Evolutionary conservation across 108 stramenopile species (phyloP), one percentile per base, ranked within the genome.

Genomic region (Cylindrotheca fusiformis): DNA sequence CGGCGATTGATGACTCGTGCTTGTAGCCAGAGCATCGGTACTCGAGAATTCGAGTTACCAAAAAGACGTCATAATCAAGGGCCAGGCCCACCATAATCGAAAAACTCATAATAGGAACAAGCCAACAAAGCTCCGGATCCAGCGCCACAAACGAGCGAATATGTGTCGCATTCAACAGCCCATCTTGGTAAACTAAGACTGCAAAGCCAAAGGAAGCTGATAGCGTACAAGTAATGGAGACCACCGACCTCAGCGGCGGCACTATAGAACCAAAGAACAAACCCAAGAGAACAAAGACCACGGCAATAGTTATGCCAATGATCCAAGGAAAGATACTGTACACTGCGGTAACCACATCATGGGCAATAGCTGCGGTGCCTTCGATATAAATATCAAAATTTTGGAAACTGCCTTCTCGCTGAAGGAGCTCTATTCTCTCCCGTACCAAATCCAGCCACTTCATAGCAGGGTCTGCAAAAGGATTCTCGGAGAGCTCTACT

Each of bases 51-150:
- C 81, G 54, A 20, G 49, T 56, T 20, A 82, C 56, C 32, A 77
- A 52, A 41, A 82, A 76, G 23, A 74, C 55, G 61, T 82, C 77
- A 45, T 82, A 78, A 58, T 80, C 79, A 29, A 75, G 47, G 0
- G 60, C 74, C 8, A 80, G 66, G 20, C 81, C 81, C 14, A 78
- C 81, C 51, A 72, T 52, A 33, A 82, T 71, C 21, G 71, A 65
- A 61, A 82, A 78, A 19, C 63, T 64, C 62, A 82, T 53, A 45
- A 82, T 63, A 1, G 77, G 77, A 23, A 67, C 69, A 14, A 78
- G 62, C 76, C 76, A 82, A 5, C 60, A 75, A 29, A 82, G 24
- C 45, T 65, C 55, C 6, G 63, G 55, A 30, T 44, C 61, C 10
- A 64, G 60, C 25, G 69, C n/a, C 45, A 23, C 24, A 10, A 53